Evolutionary conservation across 495 filamentous ascomycete genomes (phyloP).

Genomic region (Cercophora newfieldiana): DNA sequence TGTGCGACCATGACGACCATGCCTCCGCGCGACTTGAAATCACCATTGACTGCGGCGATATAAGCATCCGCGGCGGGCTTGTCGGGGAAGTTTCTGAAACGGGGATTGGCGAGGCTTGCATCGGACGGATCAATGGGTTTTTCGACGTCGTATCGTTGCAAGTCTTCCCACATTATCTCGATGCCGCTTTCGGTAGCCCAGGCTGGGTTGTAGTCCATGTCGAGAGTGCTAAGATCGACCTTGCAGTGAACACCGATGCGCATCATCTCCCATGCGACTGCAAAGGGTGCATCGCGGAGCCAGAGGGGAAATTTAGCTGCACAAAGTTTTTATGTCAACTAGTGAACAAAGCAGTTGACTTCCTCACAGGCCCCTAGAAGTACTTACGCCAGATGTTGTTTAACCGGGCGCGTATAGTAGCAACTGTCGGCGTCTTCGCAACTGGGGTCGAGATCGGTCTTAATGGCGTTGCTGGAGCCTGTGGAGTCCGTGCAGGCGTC

Average conservation of each 20-base stretch:
- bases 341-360: too few relatives aligned
- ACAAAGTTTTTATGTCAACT: too few relatives aligned
- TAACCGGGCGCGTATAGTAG: conserved; percentile 16
- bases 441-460: neutral
- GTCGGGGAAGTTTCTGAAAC: conserved; percentile 42
- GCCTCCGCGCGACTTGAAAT: conserved; percentile 34
- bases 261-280: conserved; percentile 48
- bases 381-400: conserved; percentile 37
- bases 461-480: neutral
- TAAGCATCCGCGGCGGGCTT: conserved; percentile 35
- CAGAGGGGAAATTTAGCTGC: conserved; percentile 41
- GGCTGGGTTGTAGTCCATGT: conserved; percentile 37
- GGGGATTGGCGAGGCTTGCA: conserved; percentile 26
- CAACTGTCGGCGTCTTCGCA: neutral
- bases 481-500: too few relatives aligned
- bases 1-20: conserved; percentile 39
- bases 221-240: conserved; percentile 33
- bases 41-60: conserved; percentile 34
- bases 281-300: conserved; percentile 41
- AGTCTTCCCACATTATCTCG: conserved; percentile 35
- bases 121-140: conserved; percentile 16
- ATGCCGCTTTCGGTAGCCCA: conserved; percentile 34
- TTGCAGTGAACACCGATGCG: conserved; percentile 45
- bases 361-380: too few relatives aligned
- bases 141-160: conserved; percentile 21